Evolutionary conservation across 73 alveolate genomes (phyloP), one percentile per base, ranked within the genome.

Genomic region (Uronychia setigera): DNA sequence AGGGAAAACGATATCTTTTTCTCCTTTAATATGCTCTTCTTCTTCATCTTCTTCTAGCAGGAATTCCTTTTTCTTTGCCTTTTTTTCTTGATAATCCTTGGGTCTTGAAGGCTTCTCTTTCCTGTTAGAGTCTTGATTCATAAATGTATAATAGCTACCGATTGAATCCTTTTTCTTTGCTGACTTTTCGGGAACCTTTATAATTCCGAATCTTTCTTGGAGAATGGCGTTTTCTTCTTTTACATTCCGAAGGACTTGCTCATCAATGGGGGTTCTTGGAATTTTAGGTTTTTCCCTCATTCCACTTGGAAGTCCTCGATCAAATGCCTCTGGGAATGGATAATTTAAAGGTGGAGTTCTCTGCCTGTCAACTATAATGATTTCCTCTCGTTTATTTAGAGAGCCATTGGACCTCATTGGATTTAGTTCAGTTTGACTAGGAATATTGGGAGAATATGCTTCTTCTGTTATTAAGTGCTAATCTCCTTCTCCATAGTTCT

Each of bases 241-340:
- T 9, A 86, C 80, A 59, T 79, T 27, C 27, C 76, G 84, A 9
- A 86, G 79, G 33, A 86, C 29, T 26, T 34, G 33, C n/a, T 80
- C 78, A 59, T 86, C 88, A 28, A 86, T 86, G 29, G 92, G 92
- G 26, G 92, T 86, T 79, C 92, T 78, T 35, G 92, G 92, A 5
- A 86, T 46, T 77, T 58, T 77, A 0, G 91, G 91, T 31, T 82
- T 74, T 26, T 75, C 31, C 91, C 76, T 83, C 91, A 83, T 83
- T 1, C 78, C 91, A 26, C 78, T 29, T 1, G 91, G 91, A 0
- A 83, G 57, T 26, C 31, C 77, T 32, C 91, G 75, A 25, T 83
- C 85, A 1, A 26, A 29, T 26, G 80, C 85, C 32, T 74, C 5
- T 33, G 91, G 91, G 67, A 46, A 19, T 46, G 5, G 67, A 46